Base-by-base conservation (phyloP, 768 basidiomycete genomes). In the Pleurotus citrinopileatus region DNA sequence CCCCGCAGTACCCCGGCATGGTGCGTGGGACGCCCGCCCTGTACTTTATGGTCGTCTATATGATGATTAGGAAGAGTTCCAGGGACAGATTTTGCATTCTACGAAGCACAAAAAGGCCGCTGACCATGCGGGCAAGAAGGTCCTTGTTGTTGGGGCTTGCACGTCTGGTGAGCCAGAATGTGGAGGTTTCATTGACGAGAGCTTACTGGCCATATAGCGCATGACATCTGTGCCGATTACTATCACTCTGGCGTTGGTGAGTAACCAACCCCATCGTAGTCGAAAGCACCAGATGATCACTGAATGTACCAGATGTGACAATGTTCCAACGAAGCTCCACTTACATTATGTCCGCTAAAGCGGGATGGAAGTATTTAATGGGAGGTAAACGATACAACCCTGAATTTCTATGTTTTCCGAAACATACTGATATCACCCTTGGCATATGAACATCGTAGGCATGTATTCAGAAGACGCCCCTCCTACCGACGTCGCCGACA, bases 81-180 rank as follows among this genome's bases (percentile, higher is more conserved):
- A 82, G 58, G 89, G 89, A 6, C 69, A 79, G 47, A 65, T 83
- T 3, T 58, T 83, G 13, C 89, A 91, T 63, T 87, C 86, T 0
- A 73, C 66, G 4, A 62, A 75, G 23, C 82, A 88, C 64, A 73
- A 76, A 36, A 70, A 65, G n/a, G 83, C 84, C 0, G 66, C 70
- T 9, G 81, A 82, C 36, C 83, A 83, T 59, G 42, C 63, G 1
- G 88, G 86, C 12, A 89, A 89, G 70, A 90, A 84, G 61, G 86
- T 88, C 0, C 73, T 84, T 3, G 81, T 91, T 2, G 69, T 90
- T 3, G 88, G 88, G 1, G 75, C 86, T 12, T 82, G 82, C 50
- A 86, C 3, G 70, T 84, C 85, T 17, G 72, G 74, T 73, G 36
- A 28, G 60, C 37, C n/a, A 2, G 29, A 5, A n/a, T 27, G 7